Evolutionary conservation across 306 rosid genomes (phyloP), one percentile per base, ranked within the genome.

Genomic region (Dalbergia cultrata): DNA sequence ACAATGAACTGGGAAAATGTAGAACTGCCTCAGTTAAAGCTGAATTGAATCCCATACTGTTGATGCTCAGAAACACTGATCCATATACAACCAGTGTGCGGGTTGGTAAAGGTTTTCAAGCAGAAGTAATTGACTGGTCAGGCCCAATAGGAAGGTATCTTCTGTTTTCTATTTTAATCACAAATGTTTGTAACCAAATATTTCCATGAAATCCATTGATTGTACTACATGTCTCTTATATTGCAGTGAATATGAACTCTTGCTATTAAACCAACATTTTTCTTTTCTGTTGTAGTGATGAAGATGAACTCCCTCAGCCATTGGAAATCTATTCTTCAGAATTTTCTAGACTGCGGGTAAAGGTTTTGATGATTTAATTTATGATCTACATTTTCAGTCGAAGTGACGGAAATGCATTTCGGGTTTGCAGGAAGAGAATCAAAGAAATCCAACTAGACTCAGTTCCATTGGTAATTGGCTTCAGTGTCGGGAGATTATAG

Each of bases 21-120:
- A 79, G 85, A 88, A 74, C 82, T 81, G 68, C 64, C 67, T 84
- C 89, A 41, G 82, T 70, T 63, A 90, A 82, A 77, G 86, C 85
- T 73, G 93, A 86, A 76, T 66, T 81, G 58, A 89, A 84, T 88
- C 87, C 89, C 56, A 80, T 90, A 76, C 54, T 78, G 52, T 78
- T 76, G 82, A 93, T 90, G 97, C 77, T 93, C 85, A 87, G 83
- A 70, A 90, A 91, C 77, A 79, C 78, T 16, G 90, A 80, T 82
- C 89, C 86, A 14, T 83, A 88, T 78, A 82, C 76, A 75, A 82
- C 89, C 76, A 34, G 82, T 73, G 97, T 95, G 60, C 86, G 99
- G 61, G 86, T 91, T 81, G 99, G 99, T 72, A 91, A 95, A 87
- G 98, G 95, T 74, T 95, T 93, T 91, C 99, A 95, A 88, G 99